These are phyloP conservation scores for Aspergillus sclerotiicarbonarius DNA, from an alignment of 495 filamentous ascomycete genomes.

Conservation along the genomic window DNA sequence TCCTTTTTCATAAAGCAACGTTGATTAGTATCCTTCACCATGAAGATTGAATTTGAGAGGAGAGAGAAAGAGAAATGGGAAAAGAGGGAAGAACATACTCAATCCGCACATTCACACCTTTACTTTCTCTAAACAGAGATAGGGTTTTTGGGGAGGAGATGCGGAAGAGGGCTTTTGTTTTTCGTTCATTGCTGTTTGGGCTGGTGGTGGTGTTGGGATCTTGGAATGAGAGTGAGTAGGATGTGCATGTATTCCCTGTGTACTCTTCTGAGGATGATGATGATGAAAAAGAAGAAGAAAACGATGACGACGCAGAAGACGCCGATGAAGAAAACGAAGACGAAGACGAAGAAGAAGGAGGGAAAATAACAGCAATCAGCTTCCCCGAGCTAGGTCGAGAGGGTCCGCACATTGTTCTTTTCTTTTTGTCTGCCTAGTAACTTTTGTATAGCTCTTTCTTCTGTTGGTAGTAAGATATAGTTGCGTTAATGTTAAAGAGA, in stretches of 20 bases:
- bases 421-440: neutral
- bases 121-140: conserved; percentile 7
- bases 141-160: conserved; percentile 22
- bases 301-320: conserved; percentile 19
- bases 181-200: neutral
- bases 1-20: too few species aligned
- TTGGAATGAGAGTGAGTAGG: conserved; percentile 38
- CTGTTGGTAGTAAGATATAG: neutral
- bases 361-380: conserved; percentile 30
- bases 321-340: conserved; percentile 14
- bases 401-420: conserved; percentile 15
- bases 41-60: too few species aligned
- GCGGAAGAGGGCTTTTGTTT: conserved; percentile 32
- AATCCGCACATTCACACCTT: conserved; percentile 32
- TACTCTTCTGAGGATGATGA: conserved; percentile 9
- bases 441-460: neutral
- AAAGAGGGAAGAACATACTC: conserved; percentile 32
- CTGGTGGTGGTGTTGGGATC: conserved; percentile 15
- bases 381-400: conserved; percentile 18
- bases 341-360: conserved; percentile 21
- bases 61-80: too few species aligned
- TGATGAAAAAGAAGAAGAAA: conserved; percentile 15
- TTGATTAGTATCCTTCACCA: too few species aligned
- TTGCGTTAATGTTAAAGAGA: too few species aligned
- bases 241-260: conserved; percentile 3